Conservation (phyloP, 345 rosid species). For the Balakata baccata region DNA sequence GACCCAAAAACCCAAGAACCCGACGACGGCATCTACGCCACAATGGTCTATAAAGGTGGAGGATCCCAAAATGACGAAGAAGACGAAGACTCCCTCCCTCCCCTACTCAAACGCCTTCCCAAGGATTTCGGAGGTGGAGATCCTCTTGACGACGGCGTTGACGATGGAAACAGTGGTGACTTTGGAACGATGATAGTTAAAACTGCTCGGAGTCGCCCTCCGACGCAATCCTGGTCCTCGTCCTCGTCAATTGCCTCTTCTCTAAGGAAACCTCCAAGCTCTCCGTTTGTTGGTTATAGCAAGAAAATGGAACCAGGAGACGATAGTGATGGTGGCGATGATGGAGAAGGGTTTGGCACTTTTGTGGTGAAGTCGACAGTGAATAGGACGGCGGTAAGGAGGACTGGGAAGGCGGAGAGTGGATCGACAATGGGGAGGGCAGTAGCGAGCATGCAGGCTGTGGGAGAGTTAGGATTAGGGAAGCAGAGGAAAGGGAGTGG, state of each 20-base stretch:
- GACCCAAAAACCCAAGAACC: conserved; percentile 1
- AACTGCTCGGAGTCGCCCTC: conserved; percentile 34
- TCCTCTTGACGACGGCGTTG: conserved; percentile 52
- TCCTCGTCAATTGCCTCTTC: conserved; percentile 27
- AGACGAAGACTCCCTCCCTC: conserved; percentile 71
- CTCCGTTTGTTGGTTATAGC: conserved; percentile 15
- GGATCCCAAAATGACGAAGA: conserved; percentile 24
- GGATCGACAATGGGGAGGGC: conserved; percentile 66
- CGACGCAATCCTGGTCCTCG: conserved; percentile 19
- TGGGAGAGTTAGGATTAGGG: conserved; percentile 54
- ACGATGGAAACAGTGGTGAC: conserved; percentile 35
- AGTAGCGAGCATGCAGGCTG: conserved; percentile 53
- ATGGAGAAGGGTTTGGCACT: conserved; percentile 62
- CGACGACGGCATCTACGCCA: conserved; percentile 14
- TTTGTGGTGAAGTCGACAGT: conserved; percentile 66
- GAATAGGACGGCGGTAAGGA: conserved; percentile 55
- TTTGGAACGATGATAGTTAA: conserved; percentile 87
- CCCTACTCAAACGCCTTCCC: conserved; percentile 83
- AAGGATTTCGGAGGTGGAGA: conserved; percentile 82
- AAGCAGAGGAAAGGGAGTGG: conserved; percentile 44
- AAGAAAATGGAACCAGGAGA: conserved; percentile 30
- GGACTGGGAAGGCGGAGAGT: conserved; percentile 45
- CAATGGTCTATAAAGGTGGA: conserved; percentile 29
- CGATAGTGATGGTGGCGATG: conserved; percentile 50
- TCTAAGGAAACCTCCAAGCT: conserved; percentile 9